phyloP scores from a whole-genome alignment of 257 asterid genomes.

The Gentiana dahurica region DNA sequence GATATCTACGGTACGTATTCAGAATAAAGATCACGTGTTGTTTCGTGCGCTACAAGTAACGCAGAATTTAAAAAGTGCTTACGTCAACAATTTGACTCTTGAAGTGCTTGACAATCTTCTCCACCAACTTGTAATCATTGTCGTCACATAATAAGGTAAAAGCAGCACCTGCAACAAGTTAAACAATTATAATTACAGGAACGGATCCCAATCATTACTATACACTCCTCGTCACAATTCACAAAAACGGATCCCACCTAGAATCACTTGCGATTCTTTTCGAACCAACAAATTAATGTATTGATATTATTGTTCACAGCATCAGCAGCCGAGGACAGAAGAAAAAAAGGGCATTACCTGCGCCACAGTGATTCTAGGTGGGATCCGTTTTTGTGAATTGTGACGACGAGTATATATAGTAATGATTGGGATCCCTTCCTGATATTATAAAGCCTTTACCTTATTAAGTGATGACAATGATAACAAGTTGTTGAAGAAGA shows the following conservation, averaged over 20 bases:
- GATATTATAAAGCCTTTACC: background rate
- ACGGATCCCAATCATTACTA: too few species aligned
- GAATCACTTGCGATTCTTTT: too few species aligned
- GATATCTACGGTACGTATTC: background rate
- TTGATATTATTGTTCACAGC: too few species aligned
- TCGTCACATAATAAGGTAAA: slow-evolving; percentile 33
- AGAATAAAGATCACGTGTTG: background rate
- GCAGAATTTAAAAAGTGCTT: background rate
- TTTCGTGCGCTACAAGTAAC: too few species aligned
- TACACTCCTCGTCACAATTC: too few species aligned
- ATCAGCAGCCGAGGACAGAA: background rate
- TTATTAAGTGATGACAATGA: background rate
- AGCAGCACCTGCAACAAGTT: slow-evolving; percentile 35
- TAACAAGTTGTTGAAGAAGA: too few species aligned
- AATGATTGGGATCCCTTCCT: background rate
- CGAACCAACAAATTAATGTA: too few species aligned
- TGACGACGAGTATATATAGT: background rate
- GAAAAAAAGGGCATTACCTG: slow-evolving; percentile 29
- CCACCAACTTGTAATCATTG: slow-evolving; percentile 27
- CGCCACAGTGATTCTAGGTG: background rate
- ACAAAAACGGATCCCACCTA: background rate
- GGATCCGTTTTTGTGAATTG: background rate
- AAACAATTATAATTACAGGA: slow-evolving; percentile 1
- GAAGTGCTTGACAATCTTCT: slow-evolving; percentile 52
- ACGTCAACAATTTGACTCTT: slow-evolving; percentile 40